Evolutionary conservation across 1,139 yeast species (phyloP).

Genomic region (Saccharomyces hybrid): DNA sequence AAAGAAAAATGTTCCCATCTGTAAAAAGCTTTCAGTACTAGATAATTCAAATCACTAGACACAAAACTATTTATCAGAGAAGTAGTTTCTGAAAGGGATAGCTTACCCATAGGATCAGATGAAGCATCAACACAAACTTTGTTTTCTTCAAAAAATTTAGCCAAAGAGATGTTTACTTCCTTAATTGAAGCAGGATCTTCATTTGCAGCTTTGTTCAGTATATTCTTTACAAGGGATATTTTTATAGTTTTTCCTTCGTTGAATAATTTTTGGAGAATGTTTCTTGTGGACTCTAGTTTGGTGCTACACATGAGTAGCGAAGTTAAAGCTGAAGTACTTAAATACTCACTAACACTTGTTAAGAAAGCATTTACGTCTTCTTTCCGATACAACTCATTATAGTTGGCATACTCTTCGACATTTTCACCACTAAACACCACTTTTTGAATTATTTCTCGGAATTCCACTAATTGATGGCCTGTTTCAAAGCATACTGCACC

Average conservation of each 20-base stretch:
- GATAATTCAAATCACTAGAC: neutral
- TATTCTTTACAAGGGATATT: neutral
- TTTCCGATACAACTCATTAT: neutral
- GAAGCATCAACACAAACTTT: neutral
- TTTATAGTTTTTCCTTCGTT: neutral
- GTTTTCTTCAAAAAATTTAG: neutral
- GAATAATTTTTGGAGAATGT: neutral
- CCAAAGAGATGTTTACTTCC: neutral
- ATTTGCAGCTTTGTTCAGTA: neutral
- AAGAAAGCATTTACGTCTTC: neutral
- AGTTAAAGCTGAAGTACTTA: neutral
- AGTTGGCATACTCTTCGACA: neutral
- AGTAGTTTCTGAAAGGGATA: neutral
- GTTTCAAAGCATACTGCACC: neutral
- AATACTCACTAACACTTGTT: neutral
- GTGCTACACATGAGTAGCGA: neutral
- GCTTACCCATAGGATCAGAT: constrained; percentile 2
- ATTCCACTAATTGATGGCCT: neutral
- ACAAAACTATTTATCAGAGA: constrained; percentile 1
- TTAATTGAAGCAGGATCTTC: neutral
- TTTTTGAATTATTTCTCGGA: neutral
- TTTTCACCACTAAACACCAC: neutral
- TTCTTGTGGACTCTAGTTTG: neutral
- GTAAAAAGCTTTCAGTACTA: constrained; percentile 6
- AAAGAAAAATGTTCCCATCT: constrained; percentile 5